These are phyloP conservation scores for Neoboletus subvelutipes DNA, from an alignment of 768 basidiomycete genomes.

Conservation along the genomic window DNA sequence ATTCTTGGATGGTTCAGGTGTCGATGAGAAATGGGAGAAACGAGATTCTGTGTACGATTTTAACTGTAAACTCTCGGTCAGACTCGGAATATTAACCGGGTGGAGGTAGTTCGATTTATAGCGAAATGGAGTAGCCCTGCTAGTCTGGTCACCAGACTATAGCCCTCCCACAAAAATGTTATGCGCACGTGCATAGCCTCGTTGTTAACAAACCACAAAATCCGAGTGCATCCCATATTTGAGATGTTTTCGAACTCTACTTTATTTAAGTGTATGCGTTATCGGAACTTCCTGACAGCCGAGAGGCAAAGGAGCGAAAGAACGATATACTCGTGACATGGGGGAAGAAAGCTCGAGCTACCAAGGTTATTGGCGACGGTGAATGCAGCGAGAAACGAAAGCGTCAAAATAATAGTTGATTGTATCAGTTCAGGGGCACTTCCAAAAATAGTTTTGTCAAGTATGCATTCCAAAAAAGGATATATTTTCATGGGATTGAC, in stretches of 20 bases:
- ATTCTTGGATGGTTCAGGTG: background rate
- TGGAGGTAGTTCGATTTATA: background rate
- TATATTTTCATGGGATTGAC: constrained; percentile 6
- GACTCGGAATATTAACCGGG: background rate
- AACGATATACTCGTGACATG: background rate
- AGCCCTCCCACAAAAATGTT: background rate
- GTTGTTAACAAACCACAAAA: background rate
- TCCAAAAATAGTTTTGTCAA: background rate
- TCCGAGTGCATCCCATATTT: background rate
- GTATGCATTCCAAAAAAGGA: constrained; percentile 3
- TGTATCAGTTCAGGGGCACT: background rate
- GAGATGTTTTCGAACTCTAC: background rate
- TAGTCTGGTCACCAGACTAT: too few species aligned
- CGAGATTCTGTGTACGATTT: background rate
- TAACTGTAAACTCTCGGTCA: background rate
- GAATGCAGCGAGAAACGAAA: too few species aligned
- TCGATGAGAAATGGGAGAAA: background rate
- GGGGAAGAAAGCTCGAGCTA: background rate
- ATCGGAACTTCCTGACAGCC: too few species aligned
- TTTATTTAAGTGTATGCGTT: background rate
- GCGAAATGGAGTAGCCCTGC: background rate
- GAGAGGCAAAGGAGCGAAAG: too few species aligned
- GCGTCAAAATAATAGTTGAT: too few species aligned
- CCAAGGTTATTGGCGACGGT: too few species aligned
- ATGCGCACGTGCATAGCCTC: too few species aligned